Evolutionary conservation across 306 rosid genomes (phyloP).

Genomic region (Prinsepia uniflora): DNA sequence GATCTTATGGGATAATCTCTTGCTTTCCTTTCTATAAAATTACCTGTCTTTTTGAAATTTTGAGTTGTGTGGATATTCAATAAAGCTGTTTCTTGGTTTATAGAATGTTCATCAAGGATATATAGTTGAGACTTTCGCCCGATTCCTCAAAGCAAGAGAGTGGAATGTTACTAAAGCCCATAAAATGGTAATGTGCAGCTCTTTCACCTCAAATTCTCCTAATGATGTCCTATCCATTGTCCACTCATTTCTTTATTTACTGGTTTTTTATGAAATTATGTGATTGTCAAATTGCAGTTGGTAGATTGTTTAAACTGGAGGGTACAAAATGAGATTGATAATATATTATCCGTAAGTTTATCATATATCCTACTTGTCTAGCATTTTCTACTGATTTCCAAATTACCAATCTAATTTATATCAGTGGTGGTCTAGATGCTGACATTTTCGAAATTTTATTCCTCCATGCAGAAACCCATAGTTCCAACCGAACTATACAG

Average conservation of each 20-base stretch:
- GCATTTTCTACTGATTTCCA: not conserved
- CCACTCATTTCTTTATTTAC: slow-evolving; percentile 1
- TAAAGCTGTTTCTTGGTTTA: slow-evolving; percentile 18
- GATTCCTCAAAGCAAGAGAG: slow-evolving; percentile 97
- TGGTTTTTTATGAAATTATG: slow-evolving; percentile 16
- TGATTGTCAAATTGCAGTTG: slow-evolving; percentile 49
- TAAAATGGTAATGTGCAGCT: slow-evolving; percentile 59
- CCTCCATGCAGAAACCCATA: slow-evolving; percentile 73
- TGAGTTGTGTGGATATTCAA: not conserved
- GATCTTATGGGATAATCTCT: not conserved
- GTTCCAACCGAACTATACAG: slow-evolving; percentile 70
- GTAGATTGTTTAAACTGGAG: slow-evolving; percentile 86
- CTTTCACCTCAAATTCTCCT: slow-evolving; percentile 13
- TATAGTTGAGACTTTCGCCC: slow-evolving; percentile 49
- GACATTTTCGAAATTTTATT: slow-evolving; percentile 19
- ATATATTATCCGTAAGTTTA: slow-evolving; percentile 63
- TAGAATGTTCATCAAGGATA: slow-evolving; percentile 92
- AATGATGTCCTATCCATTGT: not conserved
- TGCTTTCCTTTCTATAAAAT: not conserved
- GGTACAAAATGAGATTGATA: slow-evolving; percentile 83
- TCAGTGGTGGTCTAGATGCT: slow-evolving; percentile 21
- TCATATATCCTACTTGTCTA: not conserved
- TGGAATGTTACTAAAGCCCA: slow-evolving; percentile 74
- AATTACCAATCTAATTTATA: slow-evolving; percentile 7
- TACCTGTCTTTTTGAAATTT: not conserved